A percentile compares a stretch with the other conserved stretches of the same genome.
phyloP scores from a whole-genome alignment of 169 alveolate genomes.

The Cryptosporidium baileyi region DNA sequence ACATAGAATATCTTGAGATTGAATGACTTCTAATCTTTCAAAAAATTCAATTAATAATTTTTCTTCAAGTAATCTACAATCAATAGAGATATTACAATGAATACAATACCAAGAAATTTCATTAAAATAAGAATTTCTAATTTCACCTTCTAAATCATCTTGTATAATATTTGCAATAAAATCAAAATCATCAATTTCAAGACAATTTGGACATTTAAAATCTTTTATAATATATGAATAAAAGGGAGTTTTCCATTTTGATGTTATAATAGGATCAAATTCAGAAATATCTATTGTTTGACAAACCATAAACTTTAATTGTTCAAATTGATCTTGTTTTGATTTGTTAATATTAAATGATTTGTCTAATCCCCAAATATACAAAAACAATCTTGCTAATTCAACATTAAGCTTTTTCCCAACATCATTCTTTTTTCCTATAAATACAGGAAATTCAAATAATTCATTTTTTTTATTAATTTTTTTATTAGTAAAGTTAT shows the following conservation, averaged over 20 bases:
- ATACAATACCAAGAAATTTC: constrained; percentile 37
- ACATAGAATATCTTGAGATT: constrained; percentile 49
- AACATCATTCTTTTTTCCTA: not conserved
- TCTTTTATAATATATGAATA: constrained; percentile 30
- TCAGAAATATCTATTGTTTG: constrained; percentile 37
- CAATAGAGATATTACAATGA: constrained; percentile 22
- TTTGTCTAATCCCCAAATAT: constrained; percentile 37
- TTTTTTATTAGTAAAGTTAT: not conserved
- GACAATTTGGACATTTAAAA: constrained; percentile 40
- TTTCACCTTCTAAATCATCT: not conserved
- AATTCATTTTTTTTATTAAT: not conserved
- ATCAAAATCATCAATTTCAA: constrained; percentile 65
- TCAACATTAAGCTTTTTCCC: not conserved
- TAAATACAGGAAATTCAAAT: constrained; percentile 20
- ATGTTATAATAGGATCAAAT: constrained; percentile 1
- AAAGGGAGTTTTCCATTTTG: constrained; percentile 19
- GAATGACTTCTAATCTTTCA: constrained; percentile 58
- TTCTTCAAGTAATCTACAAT: constrained; percentile 5
- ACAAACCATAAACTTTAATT: constrained; percentile 10
- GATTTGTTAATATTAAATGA: constrained; percentile 5
- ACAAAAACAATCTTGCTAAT: not conserved
- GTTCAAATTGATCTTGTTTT: constrained; percentile 9
- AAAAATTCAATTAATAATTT: constrained; percentile 10
- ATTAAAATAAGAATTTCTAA: not conserved
- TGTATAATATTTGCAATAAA: constrained; percentile 23